A percentile compares a stretch with the other conserved stretches of the same genome.
phyloP scores from a whole-genome alignment of 768 basidiomycete genomes.

The Suillus spraguei region DNA sequence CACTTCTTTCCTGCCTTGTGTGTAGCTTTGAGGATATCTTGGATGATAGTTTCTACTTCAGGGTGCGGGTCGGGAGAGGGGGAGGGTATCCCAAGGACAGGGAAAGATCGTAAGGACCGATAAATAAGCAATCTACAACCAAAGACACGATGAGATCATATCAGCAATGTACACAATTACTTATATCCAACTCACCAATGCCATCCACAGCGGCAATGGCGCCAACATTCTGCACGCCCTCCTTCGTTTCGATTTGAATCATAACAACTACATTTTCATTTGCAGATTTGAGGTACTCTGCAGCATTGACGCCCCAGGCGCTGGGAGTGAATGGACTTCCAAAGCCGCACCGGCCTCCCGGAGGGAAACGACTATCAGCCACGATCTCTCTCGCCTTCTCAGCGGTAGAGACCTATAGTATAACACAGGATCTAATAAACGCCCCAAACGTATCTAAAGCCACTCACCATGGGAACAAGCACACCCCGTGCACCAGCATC shows the following conservation, averaged over 20 bases:
- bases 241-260: constrained; percentile 68
- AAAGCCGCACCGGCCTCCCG: constrained; percentile 61
- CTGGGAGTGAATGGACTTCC: constrained; percentile 65
- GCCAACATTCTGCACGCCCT: constrained; percentile 59
- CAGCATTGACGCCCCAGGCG: constrained; percentile 52
- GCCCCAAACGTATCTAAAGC: background rate
- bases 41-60: constrained; percentile 61
- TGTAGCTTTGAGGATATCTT: constrained; percentile 48
- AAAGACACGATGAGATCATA: background rate
- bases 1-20: constrained; percentile 67
- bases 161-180: background rate
- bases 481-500: constrained; percentile 69
- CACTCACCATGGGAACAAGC: constrained; percentile 65
- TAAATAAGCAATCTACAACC: constrained; percentile 51
- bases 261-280: constrained; percentile 58
- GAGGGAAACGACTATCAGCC: constrained; percentile 62
- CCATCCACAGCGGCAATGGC: constrained; percentile 65
- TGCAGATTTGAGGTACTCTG: constrained; percentile 56
- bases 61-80: constrained; percentile 65
- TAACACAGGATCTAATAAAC: background rate
- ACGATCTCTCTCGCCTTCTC: constrained; percentile 60
- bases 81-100: constrained; percentile 59
- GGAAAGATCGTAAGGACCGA: constrained; percentile 72
- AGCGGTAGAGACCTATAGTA: constrained; percentile 52
- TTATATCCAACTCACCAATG: constrained; percentile 44